phyloP scores from a whole-genome alignment of 2,329 filamentous ascomycete genomes.

The Zymoseptoria crescenta region DNA sequence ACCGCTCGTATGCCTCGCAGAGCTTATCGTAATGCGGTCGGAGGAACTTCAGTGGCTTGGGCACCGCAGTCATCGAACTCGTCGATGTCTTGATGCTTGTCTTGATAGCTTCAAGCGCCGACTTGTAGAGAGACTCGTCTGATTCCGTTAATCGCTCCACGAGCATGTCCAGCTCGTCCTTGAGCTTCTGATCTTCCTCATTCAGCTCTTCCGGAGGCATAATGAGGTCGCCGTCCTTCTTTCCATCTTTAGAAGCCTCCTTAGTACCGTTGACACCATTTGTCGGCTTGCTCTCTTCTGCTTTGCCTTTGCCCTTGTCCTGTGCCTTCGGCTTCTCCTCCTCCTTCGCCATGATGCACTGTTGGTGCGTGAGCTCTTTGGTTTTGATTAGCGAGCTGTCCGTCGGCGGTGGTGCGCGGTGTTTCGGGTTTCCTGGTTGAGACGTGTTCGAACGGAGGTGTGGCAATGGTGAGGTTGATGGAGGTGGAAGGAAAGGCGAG shows the following conservation, averaged over 20 bases:
- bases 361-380: slow-evolving; percentile 5
- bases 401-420: not conserved
- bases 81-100: slow-evolving; percentile 98
- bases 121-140: slow-evolving; percentile 79
- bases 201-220: slow-evolving; percentile 75
- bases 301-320: slow-evolving; percentile 97
- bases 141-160: slow-evolving; percentile 90
- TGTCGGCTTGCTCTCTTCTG: slow-evolving; percentile 57
- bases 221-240: slow-evolving; percentile 69
- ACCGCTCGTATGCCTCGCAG: slow-evolving; percentile 79
- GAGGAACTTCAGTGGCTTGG: slow-evolving; percentile 96
- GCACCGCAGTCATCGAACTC: slow-evolving; percentile 98
- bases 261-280: slow-evolving; percentile 43
- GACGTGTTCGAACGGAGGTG: not conserved
- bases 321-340: slow-evolving; percentile 74
- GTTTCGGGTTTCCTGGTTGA: not conserved
- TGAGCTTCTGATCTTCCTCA: slow-evolving; percentile 97
- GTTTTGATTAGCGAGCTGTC: not conserved
- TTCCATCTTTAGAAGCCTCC: slow-evolving; percentile 55
- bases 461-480: not conserved
- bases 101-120: slow-evolving; percentile 92
- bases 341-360: slow-evolving; percentile 75
- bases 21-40: slow-evolving; percentile 90
- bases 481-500: slow-evolving; percentile 1
- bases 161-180: slow-evolving; percentile 95